Base-by-base conservation (phyloP, 2,329 filamentous ascomycete species). In the Alternaria rosae region DNA sequence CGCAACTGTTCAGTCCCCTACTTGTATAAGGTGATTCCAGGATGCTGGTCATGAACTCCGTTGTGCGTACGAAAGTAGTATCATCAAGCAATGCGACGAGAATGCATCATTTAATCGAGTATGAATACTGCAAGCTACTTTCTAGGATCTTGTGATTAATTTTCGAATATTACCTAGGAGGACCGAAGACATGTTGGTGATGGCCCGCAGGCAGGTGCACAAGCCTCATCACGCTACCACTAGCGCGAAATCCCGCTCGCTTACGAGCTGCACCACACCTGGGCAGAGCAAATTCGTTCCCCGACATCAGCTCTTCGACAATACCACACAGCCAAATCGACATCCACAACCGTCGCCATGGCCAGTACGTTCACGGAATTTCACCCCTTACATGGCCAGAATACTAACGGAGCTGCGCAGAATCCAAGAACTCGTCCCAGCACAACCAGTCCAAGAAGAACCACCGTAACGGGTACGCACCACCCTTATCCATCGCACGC, bases 371-470 rank as follows among this genome's bases (percentile, higher is more conserved):
- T 62, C 35, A 28, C 44, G 47, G 35, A 30, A 43, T 28, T 43
- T 38, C 28, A n/a, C 45, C 3, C 50, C 2, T 13, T 4, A n/a
- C n/a, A 17, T 30, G 26, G 26, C 48, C 20, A 41, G 42, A 51
- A 45, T 54, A 57, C 70, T 74, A 68, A 72, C 45, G 50, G 28
- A 42, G 17, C 5, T 43, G 56, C 63, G 61, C 82, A 97, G 94
- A 98, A 89, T 98, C 95, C 80, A 98, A 98, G 93, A 98, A 98
- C 91, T 96, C 93, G 87, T 97, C 94, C 81, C 94, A 98, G 89
- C 93, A 97, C 88, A 97, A 97, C 87, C 92, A 95, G 90, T 89
- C 89, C 84, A 92, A 92, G 88, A 99, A 99, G 92, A 94, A 93
- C 86, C 95, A 99, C 91, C 91, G 91, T 83, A 99, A 99, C 89